Base-by-base conservation (phyloP, 169 alveolate species). In the Cyclospora cayetanensis region DNA sequence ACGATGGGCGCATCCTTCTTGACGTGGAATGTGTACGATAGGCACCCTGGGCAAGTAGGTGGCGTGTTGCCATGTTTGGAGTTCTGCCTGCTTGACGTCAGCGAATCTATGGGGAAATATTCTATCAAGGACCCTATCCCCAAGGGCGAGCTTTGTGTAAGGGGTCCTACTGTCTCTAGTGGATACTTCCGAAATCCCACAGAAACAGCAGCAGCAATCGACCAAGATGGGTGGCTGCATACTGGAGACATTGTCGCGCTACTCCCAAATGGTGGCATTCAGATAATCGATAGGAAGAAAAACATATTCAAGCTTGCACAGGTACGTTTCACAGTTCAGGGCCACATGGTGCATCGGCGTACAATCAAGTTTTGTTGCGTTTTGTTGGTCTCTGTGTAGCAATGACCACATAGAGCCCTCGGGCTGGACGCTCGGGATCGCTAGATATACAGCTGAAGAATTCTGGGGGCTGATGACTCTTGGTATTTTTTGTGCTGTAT, bases 281-380 rank as follows among this genome's bases (percentile, higher is more conserved):
- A 96, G 85, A 94, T 98, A 70, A 96, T 98, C 66, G 99, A 98
- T 94, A 96, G 99, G 60, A 97, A 96, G 80, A 98, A 98, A 93
- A 97, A 98, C 95, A 96, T 98, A n/a, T 98, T 98, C 94, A 98
- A 98, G 92, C 97, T 98, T 85, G 92, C 98, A 0, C 99, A 98
- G 94, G 94, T 83, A 35, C 43, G 5, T 15, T 39, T 63, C n/a
- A n/a, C n/a, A n/a, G n/a, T n/a, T n/a, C n/a, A n/a, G n/a, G n/a
- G n/a, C n/a, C n/a, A n/a, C n/a, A n/a, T n/a, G n/a, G n/a, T n/a
- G n/a, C n/a, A n/a, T n/a, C n/a, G n/a, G n/a, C n/a, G n/a, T n/a
- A n/a, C n/a, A n/a, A n/a, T n/a, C n/a, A n/a, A n/a, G n/a, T n/a
- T n/a, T n/a, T n/a, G n/a, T n/a, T n/a, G n/a, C n/a, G n/a, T n/a